Base-by-base conservation (phyloP, 306 rosid species). In the Leucaena leucocephala region DNA sequence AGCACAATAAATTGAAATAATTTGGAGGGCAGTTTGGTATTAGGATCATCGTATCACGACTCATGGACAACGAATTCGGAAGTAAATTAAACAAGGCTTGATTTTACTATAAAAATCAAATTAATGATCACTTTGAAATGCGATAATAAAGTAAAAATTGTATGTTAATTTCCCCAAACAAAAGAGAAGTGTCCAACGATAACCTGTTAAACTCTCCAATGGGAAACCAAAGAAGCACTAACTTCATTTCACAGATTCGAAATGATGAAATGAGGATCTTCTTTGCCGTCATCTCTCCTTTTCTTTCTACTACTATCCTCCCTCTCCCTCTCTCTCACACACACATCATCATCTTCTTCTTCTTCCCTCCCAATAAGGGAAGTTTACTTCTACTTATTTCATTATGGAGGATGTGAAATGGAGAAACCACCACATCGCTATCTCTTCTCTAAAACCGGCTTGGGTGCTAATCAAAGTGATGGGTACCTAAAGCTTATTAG, bases 171-270 rank as follows among this genome's bases (percentile, higher is more conserved):
- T n/a, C 27, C 19, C 8, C 21, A 15, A 52, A 52, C 8, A 19
- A 17, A 19, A 55, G 33, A 19, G 2, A 19, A 55, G 11, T 21
- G 58, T 52, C 19, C 58, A 52, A 16, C 58, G 16, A 27, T 27
- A 27, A 0, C 27, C 27, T 0, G 27, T 27, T 27, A 27, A 27
- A 27, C 27, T 27, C 27, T 27, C 27, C 27, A 27, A 27, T 27
- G 27, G 27, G 27, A 27, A 27, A 27, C 6, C 57, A 49, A 49
- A 49, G 19, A 49, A 71, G 33, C 49, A 39, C 79, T 33, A 68
- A 62, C 72, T 72, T 68, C 62, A 22, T 33, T 66, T 54, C 12
- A 80, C 83, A 55, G 27, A 50, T 71, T 59, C 68, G 72, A 71
- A 72, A 71, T 66, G 69, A 54, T 78, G 62, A 55, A 5, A 6